Base-by-base conservation (phyloP, 306 rosid species). In the Macrotyloma uniflorum region DNA sequence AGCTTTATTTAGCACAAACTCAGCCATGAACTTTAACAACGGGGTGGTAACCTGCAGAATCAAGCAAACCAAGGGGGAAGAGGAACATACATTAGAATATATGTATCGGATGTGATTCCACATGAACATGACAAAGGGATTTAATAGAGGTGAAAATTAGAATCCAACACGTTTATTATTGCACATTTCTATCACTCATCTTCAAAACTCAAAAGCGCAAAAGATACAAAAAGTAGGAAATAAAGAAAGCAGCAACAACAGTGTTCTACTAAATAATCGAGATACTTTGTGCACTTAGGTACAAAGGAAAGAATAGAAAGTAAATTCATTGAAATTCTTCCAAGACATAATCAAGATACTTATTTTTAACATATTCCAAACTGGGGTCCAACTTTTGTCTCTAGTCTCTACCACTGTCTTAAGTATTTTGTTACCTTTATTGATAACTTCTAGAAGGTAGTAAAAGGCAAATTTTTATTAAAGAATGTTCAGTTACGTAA, bases 1-100 rank as follows among this genome's bases (percentile, higher is more conserved):
- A 79, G 98, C 94, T 91, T 96, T 96, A 89, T 96, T 96, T 73
- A 82, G 77, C 85, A 89, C 99, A 87, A 96, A 96, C 89, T 96
- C 99, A 22, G 98, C 93, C 96, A 93, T 86, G 85, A 96, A 96
- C 86, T 96, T 96, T 87, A 96, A 83, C 85, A 96, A 79, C 23
- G 99, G 99, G 33, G 98, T 96, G 43, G 99, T 96, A 75, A 96
- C 99, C 99, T 96, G 89, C 75, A 80, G 69, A 38, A 74, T 70
- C 55, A 64, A 57, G 70, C 58, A 55, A 70, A 36, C n/a, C 76
- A 15, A 15, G 30, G 3, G 54, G 45, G 23, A 72, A 61, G 55
- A 73, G 53, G 67, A 26, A 33, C 7, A 78, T 24, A 78, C 62
- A 23, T 35, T 43, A 18, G 65, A 76, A 46, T 13, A 33, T 5